Evolutionary conservation across 1,284 basidiomycete species (phyloP).

Genomic region (Cutaneotrichosporon curvatum): DNA sequence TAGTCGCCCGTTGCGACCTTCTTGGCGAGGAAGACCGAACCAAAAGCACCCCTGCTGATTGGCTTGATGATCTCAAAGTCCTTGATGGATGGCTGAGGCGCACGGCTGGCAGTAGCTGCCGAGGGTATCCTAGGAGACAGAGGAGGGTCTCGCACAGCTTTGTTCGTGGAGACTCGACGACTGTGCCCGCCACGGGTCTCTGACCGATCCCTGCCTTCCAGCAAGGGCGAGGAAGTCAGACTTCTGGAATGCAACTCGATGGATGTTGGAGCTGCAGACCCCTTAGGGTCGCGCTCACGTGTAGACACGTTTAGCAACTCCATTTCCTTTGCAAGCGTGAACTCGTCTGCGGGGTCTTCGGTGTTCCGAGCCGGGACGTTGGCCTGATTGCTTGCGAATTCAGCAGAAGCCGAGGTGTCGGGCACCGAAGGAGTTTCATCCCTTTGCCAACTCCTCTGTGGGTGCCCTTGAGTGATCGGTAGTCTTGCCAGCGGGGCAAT

Average conservation of each 20-base stretch:
- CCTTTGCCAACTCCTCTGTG: slow-evolving; percentile 18
- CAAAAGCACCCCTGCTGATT: slow-evolving; percentile 98
- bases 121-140: slow-evolving; percentile 84
- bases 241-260: too few species aligned
- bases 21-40: slow-evolving; percentile 95
- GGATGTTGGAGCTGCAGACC: too few species aligned
- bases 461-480: slow-evolving; percentile 40
- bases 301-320: too few species aligned
- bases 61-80: slow-evolving; percentile 99
- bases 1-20: slow-evolving; percentile 98
- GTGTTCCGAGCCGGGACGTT: too few species aligned
- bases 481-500: slow-evolving; percentile 40
- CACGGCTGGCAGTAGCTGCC: slow-evolving; percentile 55
- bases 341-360: too few species aligned
- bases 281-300: too few species aligned
- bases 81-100: slow-evolving; percentile 86
- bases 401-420: too few species aligned
- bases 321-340: too few species aligned
- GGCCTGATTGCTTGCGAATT: too few species aligned
- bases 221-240: too few species aligned
- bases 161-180: slow-evolving; percentile 6
- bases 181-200: neutral
- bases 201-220: too few species aligned
- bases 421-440: neutral
- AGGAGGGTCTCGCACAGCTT: slow-evolving; percentile 48